Base-by-base conservation (phyloP, 768 basidiomycete genomes). In the Mycena haematopus region DNA sequence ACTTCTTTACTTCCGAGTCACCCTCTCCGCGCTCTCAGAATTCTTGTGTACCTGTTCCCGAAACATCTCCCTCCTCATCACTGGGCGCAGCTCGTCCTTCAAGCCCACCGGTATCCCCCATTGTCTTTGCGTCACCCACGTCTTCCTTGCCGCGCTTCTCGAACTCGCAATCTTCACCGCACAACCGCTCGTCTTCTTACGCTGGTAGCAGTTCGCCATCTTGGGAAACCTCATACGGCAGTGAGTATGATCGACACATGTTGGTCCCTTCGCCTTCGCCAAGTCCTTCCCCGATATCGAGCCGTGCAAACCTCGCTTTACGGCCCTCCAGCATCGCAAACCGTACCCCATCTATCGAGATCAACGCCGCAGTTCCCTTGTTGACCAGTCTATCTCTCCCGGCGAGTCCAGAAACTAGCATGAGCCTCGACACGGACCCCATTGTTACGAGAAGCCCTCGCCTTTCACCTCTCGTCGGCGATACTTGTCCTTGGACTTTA, bases 351-450 rank as follows among this genome's bases (percentile, higher is more conserved):
- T 71, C 72, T n/a, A 62, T 69, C 11, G 71, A 72, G 36, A 60
- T 71, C n/a, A 68, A 62, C 36, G 17, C 65, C n/a, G 45, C 69
- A 14, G 33, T 59, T 33, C 70, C 69, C 33, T 68, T 65, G 61
- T 57, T 73, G 31, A 72, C 74, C 25, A 69, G 65, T 49, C 69
- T 75, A 36, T 74, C 74, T 42, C 70, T 75, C n/a, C 72, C 74
- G 17, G 69, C 69, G 17, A 75, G 72, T 49, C 63, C 67, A 24
- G 57, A 71, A 42, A 54, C 56, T 49, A 62, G 64, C 45, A 35
- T 67, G 40, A 68, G 62, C 45, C 44, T 58, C 40, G 65, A 66
- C 31, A 8, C 47, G 25, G 58, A 63, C 25, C 58, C 53, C 22
- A 49, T 58, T 31, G 36, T 49, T 53, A 21, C 60, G 21, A 57